Percentiles rank a stretch among this genome's conserved stretches.
phyloP scores from a whole-genome alignment of 2,329 filamentous ascomycete genomes.

The Neurospora sp. region DNA sequence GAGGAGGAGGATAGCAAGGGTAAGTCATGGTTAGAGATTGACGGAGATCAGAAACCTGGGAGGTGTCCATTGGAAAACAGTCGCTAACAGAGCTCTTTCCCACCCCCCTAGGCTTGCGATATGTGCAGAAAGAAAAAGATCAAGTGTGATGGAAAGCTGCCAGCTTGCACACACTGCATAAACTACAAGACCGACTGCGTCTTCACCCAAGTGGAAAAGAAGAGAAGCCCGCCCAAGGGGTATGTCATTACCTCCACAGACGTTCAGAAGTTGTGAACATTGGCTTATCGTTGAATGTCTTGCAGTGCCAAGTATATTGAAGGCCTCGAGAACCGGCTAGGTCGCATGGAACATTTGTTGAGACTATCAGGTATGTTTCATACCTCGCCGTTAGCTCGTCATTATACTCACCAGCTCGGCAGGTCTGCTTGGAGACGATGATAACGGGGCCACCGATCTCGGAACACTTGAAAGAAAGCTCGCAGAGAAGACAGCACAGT shows the following conservation, averaged over 20 bases:
- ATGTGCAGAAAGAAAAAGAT: constrained; percentile 97
- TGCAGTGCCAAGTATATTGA: constrained; percentile 92
- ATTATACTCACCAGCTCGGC: constrained; percentile 18
- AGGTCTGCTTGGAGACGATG: constrained; percentile 76
- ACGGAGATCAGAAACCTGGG: not conserved
- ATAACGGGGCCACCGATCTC: constrained; percentile 76
- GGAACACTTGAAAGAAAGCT: constrained; percentile 76
- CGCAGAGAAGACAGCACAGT: constrained; percentile 44
- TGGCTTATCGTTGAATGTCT: constrained; percentile 8
- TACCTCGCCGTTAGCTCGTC: not conserved
- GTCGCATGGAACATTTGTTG: constrained; percentile 90
- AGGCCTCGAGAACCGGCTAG: constrained; percentile 84
- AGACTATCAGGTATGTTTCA: constrained; percentile 58
- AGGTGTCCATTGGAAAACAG: not conserved
- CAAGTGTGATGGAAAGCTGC: constrained; percentile 95
- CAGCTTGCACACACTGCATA: constrained; percentile 87
- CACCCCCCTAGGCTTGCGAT: constrained; percentile 62
- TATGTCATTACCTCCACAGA: constrained; percentile 32
- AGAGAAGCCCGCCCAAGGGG: constrained; percentile 94
- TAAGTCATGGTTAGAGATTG: constrained; percentile 35
- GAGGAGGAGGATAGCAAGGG: constrained; percentile 77
- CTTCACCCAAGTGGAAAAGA: constrained; percentile 98
- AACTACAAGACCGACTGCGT: constrained; percentile 98
- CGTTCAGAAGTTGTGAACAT: not conserved
- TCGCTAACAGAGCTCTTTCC: constrained; percentile 7